Evolutionary conservation across 192 early-diverging fungal species (phyloP).

Genomic region (Linnemannia hyalina): DNA sequence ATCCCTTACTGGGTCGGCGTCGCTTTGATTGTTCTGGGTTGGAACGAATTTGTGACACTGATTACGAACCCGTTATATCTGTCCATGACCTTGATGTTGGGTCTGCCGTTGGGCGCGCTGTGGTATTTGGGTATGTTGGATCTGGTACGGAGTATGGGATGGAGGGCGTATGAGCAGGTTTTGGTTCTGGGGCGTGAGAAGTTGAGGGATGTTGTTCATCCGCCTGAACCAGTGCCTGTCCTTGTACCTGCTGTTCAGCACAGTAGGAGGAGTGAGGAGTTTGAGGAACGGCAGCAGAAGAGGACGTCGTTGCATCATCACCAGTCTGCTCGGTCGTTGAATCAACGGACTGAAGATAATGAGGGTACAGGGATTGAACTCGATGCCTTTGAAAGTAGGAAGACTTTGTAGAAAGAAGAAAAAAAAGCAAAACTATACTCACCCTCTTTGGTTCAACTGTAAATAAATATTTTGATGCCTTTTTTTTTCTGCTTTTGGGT

Average conservation of each 20-base stretch:
- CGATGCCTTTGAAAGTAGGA: constrained; percentile 22
- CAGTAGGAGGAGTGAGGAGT: background rate
- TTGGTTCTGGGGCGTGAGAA: constrained; percentile 21
- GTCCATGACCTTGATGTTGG: constrained; percentile 30
- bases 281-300: background rate
- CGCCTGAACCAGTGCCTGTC: background rate
- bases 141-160: constrained; percentile 14
- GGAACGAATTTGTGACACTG: constrained; percentile 94
- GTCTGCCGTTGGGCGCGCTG: constrained; percentile 22
- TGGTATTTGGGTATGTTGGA: constrained; percentile 45
- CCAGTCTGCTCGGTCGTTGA: constrained; percentile 23
- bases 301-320: constrained; percentile 2
- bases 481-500: background rate
- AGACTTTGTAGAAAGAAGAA: background rate
- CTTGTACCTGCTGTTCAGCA: background rate
- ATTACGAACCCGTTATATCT: constrained; percentile 90
- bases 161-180: constrained; percentile 25
- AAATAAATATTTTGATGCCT: too few relatives aligned
- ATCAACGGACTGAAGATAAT: background rate
- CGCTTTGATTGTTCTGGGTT: constrained; percentile 80
- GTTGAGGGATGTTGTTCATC: constrained; percentile 27
- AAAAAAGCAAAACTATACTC: background rate
- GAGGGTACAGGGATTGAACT: constrained; percentile 10
- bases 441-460: too few relatives aligned
- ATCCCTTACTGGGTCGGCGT: constrained; percentile 91